Base-by-base conservation (phyloP, 2,329 filamentous ascomycete genomes). In the Fusarium pseudoanthophilum region DNA sequence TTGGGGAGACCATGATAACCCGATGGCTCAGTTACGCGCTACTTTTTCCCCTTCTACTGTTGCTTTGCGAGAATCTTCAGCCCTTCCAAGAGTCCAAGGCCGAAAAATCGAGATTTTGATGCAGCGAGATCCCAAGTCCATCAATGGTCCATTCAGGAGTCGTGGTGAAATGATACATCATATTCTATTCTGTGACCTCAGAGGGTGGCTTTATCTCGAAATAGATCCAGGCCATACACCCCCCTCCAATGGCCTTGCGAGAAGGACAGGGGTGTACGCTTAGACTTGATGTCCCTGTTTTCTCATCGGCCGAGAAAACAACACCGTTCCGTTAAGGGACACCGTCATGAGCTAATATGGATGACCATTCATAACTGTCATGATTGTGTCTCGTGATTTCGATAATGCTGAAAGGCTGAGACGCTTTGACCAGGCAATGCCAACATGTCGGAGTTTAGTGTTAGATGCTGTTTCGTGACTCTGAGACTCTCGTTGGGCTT, bases 221-320 rank as follows among this genome's bases (percentile, higher is more conserved):
- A 72, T 70, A 69, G 73, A 70, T 51, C 20, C 32, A 42, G 15
- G 13, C 21, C 49, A 15, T 26, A 46, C 61, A 46, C 70, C 46
- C 60, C 60, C 66, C 42, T 34, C 20, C n/a, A 51, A 34, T 28
- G 43, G 51, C 46, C 39, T 36, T 53, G 58, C 58, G 51, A 68
- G 36, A 28, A 51, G 36, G 46, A 42, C 49, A 36, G 30, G 71
- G 64, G 63, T 64, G 71, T 60, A 46, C 60, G 24, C 49, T 56
- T 58, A 66, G 58, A 69, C 36, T 63, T 67, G 58, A 67, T 40
- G 55, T 28, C 52, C 59, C 67, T 78, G 76, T 78, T 78, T 69
- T 59, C 77, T 78, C 77, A 70, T 68, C 72, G 69, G 69, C 52
- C 64, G 77, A 78, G 77, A 77, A 77, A 78, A 78, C 77, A 78